These are phyloP conservation scores for Phialophora macrospora DNA, from an alignment of 2,329 filamentous ascomycete species.

Conservation along the genomic window DNA sequence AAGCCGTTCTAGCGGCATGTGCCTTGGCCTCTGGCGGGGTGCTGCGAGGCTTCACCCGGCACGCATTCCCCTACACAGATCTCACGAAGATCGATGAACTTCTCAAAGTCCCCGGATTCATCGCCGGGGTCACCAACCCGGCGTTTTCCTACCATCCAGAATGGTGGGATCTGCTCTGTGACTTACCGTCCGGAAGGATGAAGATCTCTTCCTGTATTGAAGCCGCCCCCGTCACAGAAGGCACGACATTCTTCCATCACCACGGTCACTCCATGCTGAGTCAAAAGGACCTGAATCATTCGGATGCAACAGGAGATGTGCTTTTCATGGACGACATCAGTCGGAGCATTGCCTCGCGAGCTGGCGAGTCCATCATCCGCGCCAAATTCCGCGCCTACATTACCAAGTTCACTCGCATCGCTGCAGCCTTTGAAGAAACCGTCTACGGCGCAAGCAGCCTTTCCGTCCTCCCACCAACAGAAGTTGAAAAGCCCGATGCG, in stretches of 20 bases:
- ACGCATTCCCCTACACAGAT: conserved; percentile 98
- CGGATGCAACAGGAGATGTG: conserved; percentile 81
- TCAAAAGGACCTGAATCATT: conserved; percentile 39
- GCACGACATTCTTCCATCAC: conserved; percentile 84
- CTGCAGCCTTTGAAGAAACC: conserved; percentile 91
- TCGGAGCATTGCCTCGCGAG: conserved; percentile 79
- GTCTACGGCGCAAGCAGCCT: conserved; percentile 93
- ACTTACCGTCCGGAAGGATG: conserved; percentile 87
- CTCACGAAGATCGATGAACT: conserved; percentile 97
- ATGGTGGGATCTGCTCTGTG: conserved; percentile 98
- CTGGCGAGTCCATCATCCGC: conserved; percentile 86
- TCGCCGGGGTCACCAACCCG: conserved; percentile 96
- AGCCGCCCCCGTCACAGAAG: conserved; percentile 78
- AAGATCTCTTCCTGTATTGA: conserved; percentile 93
- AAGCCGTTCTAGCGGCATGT: conserved; percentile 97
- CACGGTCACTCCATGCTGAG: conserved; percentile 60
- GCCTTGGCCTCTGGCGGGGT: conserved; percentile 89
- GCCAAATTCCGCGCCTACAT: conserved; percentile 95
- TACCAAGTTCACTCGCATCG: conserved; percentile 88
- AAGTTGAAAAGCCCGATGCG: conserved; percentile 59
- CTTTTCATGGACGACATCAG: conserved; percentile 88
- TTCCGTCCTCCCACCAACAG: conserved; percentile 76
- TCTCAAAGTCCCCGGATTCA: conserved; percentile 93
- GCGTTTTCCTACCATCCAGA: conserved; percentile 93
- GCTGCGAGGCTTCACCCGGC: conserved; percentile 89